phyloP scores from a whole-genome alignment of 78 protist genomes.

The Tieghemostelium lacteum region DNA sequence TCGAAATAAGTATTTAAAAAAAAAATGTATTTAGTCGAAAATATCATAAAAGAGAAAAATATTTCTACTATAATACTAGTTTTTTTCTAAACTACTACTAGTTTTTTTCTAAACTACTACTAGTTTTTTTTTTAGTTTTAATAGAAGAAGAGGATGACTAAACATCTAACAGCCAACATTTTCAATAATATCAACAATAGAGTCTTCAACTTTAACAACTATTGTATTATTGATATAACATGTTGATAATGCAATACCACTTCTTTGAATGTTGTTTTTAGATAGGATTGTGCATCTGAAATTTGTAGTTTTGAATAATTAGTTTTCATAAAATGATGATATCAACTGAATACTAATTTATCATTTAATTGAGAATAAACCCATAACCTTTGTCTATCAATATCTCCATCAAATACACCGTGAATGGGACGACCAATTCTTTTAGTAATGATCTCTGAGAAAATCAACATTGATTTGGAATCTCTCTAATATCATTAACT shows the following conservation, averaged over 20 bases:
- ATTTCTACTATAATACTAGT: too few relatives aligned
- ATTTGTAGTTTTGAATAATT: slow-evolving; percentile 41
- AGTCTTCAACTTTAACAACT: slow-evolving; percentile 31
- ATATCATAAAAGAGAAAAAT: too few relatives aligned
- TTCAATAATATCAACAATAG: slow-evolving; percentile 32
- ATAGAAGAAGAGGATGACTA: too few relatives aligned
- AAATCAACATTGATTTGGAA: slow-evolving; percentile 45
- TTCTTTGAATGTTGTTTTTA: slow-evolving; percentile 37
- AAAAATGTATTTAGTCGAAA: too few relatives aligned
- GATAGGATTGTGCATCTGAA: slow-evolving; percentile 35
- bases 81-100: too few relatives aligned
- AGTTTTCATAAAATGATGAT: too few relatives aligned
- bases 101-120: too few relatives aligned
- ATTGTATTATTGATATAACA: slow-evolving; percentile 16
- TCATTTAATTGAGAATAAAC: slow-evolving; percentile 38
- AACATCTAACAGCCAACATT: slow-evolving; percentile 39
- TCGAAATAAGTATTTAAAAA: too few relatives aligned
- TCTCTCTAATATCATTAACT: slow-evolving; percentile 57
- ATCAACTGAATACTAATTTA: background rate
- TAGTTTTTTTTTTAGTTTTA: too few relatives aligned
- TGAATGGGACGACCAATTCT: slow-evolving; percentile 35
- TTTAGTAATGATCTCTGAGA: background rate
- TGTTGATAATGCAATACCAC: slow-evolving; percentile 44
- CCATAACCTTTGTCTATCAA: slow-evolving; percentile 57
- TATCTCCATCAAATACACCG: background rate